Evolutionary conservation across 345 rosid species (phyloP), one percentile per base, ranked within the genome.

Genomic region (Corchorus capsularis): DNA sequence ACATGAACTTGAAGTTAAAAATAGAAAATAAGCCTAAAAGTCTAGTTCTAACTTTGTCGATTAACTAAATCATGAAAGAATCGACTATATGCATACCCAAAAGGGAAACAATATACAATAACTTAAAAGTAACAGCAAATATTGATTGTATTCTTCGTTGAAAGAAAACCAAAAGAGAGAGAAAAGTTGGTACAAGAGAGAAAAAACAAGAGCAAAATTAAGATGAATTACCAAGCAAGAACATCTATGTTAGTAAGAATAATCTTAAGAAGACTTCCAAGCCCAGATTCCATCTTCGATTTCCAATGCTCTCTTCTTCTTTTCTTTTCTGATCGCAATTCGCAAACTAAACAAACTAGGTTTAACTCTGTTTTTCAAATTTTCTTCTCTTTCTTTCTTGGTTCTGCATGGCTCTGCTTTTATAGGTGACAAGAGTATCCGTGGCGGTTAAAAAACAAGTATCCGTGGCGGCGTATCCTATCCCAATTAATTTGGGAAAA

Each of bases 231-330:
- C 59, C 73, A 37, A 46, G 74, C 59, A 45, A 62, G 69, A 70
- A 77, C 11, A 71, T 61, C 62, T 39, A 60, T 15, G 72, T 55
- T 16, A n/a, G 5, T 76, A 3, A 34, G 57, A 47, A 59, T 35
- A 66, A 66, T 53, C 71, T 43, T 43, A 10, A 66, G 35, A 53
- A 66, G 45, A 66, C 53, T 66, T 66, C 71, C 71, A 43, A 27
- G 54, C 53, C 71, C 71, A 66, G 71, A 66, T 66, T 53, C 71
- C 71, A 66, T 66, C 53, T 6, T 12, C 17, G 27, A 66, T 66
- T 27, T 41, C 50, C 50, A 65, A 65, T 27, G 7, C 11, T 14
- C 37, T 61, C 9, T 14, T 50, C 8, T 50, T 50, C 14, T 50
- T 50, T 50, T 3, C 27, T 27, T 6, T 6, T 39, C 43, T 59